Base-by-base conservation (phyloP, 192 early-diverging fungal species). In the Rhizophagus sp. region DNA sequence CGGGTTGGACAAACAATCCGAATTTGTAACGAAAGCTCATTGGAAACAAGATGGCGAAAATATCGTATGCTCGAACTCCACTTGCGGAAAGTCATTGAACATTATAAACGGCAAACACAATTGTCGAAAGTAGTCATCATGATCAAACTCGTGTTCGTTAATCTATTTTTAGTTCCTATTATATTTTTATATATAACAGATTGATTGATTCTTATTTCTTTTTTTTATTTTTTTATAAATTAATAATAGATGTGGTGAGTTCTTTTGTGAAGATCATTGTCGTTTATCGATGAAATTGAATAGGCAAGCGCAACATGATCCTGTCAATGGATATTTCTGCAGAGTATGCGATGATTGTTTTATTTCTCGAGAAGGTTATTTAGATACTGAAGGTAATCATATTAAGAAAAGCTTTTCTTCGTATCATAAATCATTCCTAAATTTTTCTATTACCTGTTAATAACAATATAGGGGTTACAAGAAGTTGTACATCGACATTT, bases 201-300 rank as follows among this genome's bases (percentile, higher is more conserved):
- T 57, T 57, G 19, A 57, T 57, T 57, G 52, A 57, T 57, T 57
- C 17, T 57, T 57, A 57, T 57, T 57, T 57, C 4, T 19, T 57
- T 19, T 61, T 85, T 62, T 6, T 22, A 70, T 4, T 39, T 77
- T 15, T n/a, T 61, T 68, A 41, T 64, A 8, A 41, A 50, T 69
- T 79, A 81, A 68, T 79, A n/a, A 70, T 72, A 88, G 90, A 47
- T 94, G 93, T 72, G 93, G 93, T 0, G 82, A 88, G 39, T 49
- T 93, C 25, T 90, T 89, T 82, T 94, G 93, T 71, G 86, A 86
- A 22, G 76, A 81, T 30, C 93, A 94, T 73, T 88, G 87, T 36
- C 86, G 82, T 1, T 88, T 86, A 66, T 81, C 85, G 39, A 84
- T 93, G 80, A 89, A 89, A 66, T 83, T 94, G 44, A 85, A 89